These are phyloP conservation scores for Arabidopsis arenosa DNA, from an alignment of 345 rosid genomes.

Conservation along the genomic window DNA sequence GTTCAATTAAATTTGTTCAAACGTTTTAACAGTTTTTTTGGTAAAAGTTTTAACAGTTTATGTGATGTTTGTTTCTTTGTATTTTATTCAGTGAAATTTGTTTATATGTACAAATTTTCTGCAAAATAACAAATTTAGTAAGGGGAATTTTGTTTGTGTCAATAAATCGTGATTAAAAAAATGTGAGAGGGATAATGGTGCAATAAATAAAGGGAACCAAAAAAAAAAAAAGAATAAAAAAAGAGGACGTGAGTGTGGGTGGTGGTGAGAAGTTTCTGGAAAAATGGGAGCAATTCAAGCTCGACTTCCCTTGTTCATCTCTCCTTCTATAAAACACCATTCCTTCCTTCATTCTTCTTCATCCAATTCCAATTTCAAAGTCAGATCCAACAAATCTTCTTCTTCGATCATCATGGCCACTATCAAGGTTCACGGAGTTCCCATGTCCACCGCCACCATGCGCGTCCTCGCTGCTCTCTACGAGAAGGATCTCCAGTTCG, in stretches of 20 bases:
- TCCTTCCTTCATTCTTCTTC: not conserved
- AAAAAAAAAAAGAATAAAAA: not conserved
- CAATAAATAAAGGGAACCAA: no score
- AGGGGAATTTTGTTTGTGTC: no score
- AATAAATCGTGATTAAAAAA: no score
- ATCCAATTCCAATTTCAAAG: not conserved
- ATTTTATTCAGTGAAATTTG: no score
- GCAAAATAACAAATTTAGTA: no score
- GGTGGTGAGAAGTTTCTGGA: constrained; percentile 33
- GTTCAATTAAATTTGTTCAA: no score
- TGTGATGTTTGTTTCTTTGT: no score
- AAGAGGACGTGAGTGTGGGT: not conserved
- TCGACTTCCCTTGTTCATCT: not conserved
- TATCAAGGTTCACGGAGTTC: constrained; percentile 54
- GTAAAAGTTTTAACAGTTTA: no score
- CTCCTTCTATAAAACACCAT: constrained; percentile 31
- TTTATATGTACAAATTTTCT: no score
- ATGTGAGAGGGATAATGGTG: no score
- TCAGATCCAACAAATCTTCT: constrained; percentile 14
- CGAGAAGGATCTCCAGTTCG: constrained; percentile 68
- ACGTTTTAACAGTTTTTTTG: no score
- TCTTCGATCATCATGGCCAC: constrained; percentile 45
- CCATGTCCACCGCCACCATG: constrained; percentile 57
- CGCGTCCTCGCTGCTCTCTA: constrained; percentile 56
- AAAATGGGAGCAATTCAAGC: constrained; percentile 11